Evolutionary conservation across 129 eudicot species (phyloP), one percentile per base, ranked within the genome.

Genomic region (Smallanthus sonchifolius): DNA sequence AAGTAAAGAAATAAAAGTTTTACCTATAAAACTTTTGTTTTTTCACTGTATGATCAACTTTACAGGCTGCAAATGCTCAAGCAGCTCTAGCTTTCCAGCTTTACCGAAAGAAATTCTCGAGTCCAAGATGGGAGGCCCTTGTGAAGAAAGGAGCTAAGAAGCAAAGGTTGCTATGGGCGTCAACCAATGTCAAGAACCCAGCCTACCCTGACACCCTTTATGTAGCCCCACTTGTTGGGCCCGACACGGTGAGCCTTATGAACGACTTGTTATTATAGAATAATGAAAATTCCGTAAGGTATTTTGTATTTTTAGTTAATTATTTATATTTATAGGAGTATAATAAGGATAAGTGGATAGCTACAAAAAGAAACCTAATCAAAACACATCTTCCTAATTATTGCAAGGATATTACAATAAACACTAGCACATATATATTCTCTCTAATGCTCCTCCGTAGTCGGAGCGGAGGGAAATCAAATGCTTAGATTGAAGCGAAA

Each of bases 121-220:
- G 99, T 39, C 99, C 99, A 47, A 84, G 99, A 81, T 94, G 99
- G 99, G 99, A 94, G 75, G 97, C 97, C n/a, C 80, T 94, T 83
- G 97, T 84, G 72, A 94, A 91, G 84, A 94, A 94, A 84, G 99
- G 99, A 68, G 99, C 99, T 66, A 94, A 94, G 87, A 94, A 94
- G 88, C 99, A 94, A 85, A 82, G 99, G 74, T 69, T 94, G 73
- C 78, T 94, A 10, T 94, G 99, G 99, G 99, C 99, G 68, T 94
- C 99, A 24, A 94, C 99, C 43, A 94, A 97, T 74, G 99, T 94
- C 54, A 94, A 94, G 88, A 94, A 94, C 65, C 99, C 99, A 73
- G 93, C 99, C 34, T 94, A 94, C 85, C 90, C 99, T 3, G 99
- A 94, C 67, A 94, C 99, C 38, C 77, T 94, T 52, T 94, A 94